Base-by-base conservation (phyloP, 164 flowering plant genomes). In the Annona squamosa region DNA sequence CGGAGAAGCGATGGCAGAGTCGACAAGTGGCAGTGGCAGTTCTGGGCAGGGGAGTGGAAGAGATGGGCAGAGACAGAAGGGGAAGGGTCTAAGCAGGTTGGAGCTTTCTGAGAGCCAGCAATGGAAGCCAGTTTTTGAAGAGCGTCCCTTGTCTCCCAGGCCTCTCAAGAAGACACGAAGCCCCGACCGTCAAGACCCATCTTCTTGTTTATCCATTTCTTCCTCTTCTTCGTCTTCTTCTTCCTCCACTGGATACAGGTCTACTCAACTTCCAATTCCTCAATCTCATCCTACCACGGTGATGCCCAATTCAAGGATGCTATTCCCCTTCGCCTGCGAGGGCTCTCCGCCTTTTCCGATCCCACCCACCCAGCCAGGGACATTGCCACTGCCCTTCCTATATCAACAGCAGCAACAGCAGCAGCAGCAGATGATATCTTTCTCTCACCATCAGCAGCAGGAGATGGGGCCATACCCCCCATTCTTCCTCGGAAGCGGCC, bases 341-440 rank as follows among this genome's bases (percentile, higher is more conserved):
- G 79, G 72, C 1, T 83, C 91, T 37, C 84, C 78, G 48, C 85
- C 78, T 3, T 46, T 74, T 1, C 37, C 52, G 76, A 79, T n/a
- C 37, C 63, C 10, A 78, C 79, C 3, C 81, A 73, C 3, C 84
- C 79, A 6, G 74, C 64, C 6, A 18, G 18, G 37, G 37, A 61
- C 80, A 26, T 17, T 70, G 12, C 65, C 78, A 13, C 37, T 76
- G 43, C 80, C 82, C 17, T 17, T 74, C 47, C 74, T 67, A 45
- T 77, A 64, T 16, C 77, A 19, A 4, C 77, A 66, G 16, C 85
- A 72, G 17, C 71, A 71, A 6, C 73, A 67, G 37, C 83, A 76
- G 57, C 87, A 85, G 63, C 89, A 85, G 68, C 90, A 85, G n/a
- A 90, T 94, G 97, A 91, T 93, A 6, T 90, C 97, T n/a, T 94